phyloP scores from a whole-genome alignment of 169 alveolate species.

The Plasmodium vivax region DNA sequence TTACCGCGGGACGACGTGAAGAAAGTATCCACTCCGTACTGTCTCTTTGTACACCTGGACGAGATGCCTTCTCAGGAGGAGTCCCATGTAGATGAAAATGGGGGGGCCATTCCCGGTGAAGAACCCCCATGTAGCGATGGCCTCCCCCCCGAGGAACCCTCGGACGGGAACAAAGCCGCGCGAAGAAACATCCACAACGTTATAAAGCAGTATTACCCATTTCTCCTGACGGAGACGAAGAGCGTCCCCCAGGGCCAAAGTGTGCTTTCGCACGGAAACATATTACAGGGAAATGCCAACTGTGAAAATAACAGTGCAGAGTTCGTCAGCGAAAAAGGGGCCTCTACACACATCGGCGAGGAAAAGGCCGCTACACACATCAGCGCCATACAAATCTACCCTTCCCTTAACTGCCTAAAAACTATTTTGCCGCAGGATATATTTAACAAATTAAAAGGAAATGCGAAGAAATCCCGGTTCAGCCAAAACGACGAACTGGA shows the following conservation, averaged over 20 bases:
- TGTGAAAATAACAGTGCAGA: background rate
- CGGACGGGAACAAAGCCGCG: background rate
- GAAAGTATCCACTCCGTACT: conserved; percentile 24
- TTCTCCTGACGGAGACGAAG: conserved; percentile 59
- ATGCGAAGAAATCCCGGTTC: conserved; percentile 31
- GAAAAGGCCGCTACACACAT: background rate
- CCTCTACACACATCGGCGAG: background rate
- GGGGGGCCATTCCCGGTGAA: background rate
- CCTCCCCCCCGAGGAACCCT: background rate
- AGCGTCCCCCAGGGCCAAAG: background rate
- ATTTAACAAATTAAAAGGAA: conserved; percentile 35
- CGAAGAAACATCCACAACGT: conserved; percentile 47
- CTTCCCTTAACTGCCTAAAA: conserved; percentile 41
- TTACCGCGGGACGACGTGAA: background rate
- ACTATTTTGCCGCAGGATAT: background rate
- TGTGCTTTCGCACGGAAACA: conserved; percentile 65
- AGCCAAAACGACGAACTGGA: conserved; percentile 18
- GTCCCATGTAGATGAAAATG: background rate
- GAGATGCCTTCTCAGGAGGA: background rate
- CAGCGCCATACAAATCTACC: conserved; percentile 31
- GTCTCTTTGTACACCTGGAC: conserved; percentile 12
- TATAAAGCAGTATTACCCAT: conserved; percentile 43
- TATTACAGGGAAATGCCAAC: background rate
- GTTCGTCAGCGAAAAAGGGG: background rate
- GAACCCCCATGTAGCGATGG: background rate